A percentile compares a stretch with the other conserved stretches of the same genome.
Evolutionary conservation across 2,329 filamentous ascomycete species (phyloP).

Genomic region (Ophiocordyceps camponoti-rufipedis): DNA sequence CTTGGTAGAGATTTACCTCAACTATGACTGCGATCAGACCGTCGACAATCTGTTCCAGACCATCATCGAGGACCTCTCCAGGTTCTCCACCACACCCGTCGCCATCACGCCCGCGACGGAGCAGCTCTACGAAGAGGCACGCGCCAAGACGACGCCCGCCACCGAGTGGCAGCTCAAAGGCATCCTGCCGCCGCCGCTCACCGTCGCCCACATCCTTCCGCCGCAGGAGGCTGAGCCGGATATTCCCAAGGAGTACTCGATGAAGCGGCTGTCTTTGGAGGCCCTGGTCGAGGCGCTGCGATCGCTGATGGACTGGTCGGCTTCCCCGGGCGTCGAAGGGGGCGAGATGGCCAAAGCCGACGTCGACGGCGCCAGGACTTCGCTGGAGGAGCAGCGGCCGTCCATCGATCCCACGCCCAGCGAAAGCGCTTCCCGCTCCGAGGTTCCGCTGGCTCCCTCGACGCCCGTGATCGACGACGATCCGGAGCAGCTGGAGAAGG

Average conservation of each 20-base stretch:
- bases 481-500: conserved; percentile 81
- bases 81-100: conserved; percentile 66
- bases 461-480: conserved; percentile 71
- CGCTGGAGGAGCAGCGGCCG: conserved; percentile 29
- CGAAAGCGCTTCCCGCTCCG: conserved; percentile 42
- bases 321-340: conserved; percentile 40
- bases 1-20: conserved; percentile 87
- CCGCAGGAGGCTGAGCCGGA: conserved; percentile 44
- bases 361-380: conserved; percentile 16
- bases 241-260: conserved; percentile 72
- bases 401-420: conserved; percentile 52
- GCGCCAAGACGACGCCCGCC: conserved; percentile 37
- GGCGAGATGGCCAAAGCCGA: conserved; percentile 11
- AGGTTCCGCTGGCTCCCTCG: conserved; percentile 38
- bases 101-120: conserved; percentile 60
- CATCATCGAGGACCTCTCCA: conserved; percentile 84
- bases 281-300: conserved; percentile 75
- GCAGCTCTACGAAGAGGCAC: conserved; percentile 70
- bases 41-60: conserved; percentile 95
- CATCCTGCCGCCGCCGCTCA: conserved; percentile 74
- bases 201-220: conserved; percentile 54
- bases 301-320: conserved; percentile 85
- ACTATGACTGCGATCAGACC: conserved; percentile 92
- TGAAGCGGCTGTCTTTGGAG: conserved; percentile 81
- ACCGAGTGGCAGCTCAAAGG: conserved; percentile 74